Evolutionary conservation across 495 filamentous ascomycete genomes (phyloP), one percentile per base, ranked within the genome.

Genomic region (Baudoinia panamericana): DNA sequence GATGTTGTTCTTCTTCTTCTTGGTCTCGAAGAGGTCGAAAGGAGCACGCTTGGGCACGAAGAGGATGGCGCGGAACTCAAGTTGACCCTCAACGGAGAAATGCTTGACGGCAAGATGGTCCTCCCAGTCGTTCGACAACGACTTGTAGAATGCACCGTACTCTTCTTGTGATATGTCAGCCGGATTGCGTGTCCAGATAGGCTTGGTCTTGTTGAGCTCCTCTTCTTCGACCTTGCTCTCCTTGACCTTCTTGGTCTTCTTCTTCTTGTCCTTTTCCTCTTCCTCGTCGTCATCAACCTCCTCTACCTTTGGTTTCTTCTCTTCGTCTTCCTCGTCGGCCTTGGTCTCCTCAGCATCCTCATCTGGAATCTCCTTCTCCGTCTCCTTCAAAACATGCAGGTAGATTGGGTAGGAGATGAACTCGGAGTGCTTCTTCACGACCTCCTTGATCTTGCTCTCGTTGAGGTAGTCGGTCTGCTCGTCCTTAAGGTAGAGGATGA

Each of bases 1-100:
- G 76, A 97, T 96, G 81, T 97, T 97, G 78, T 95, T 96, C 84
- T 97, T 97, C 60, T 86, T 94, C 79, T 93, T 92, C 82, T 97
- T 97, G 52, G 92, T 94, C 78, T 97, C 90, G 69, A 97, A 97
- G 41, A 97, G 83, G 58, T 97, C 90, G 68, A 97, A 97, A 51
- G 90, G 90, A 66, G 90, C 90, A 58, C 90, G 90, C 82, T 97
- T 97, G 63, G 90, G 90, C 30, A 97, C 85, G 72, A 92, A 97
- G 56, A 97, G 85, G 64, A 97, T 94, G 50, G 90, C 90, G 50
- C 86, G 86, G 84, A 97, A 97, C 71, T 97, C 90, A 49, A 97
- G 86, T 71, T 97, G 90, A 77, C 90, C 90, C 76, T 97, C 90
- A 54, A 97, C 90, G 51, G 90, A 97, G 83, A 97, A 97, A 71